phyloP scores from a whole-genome alignment of 2,329 filamentous ascomycete genomes.

The Talaromyces piceae region DNA sequence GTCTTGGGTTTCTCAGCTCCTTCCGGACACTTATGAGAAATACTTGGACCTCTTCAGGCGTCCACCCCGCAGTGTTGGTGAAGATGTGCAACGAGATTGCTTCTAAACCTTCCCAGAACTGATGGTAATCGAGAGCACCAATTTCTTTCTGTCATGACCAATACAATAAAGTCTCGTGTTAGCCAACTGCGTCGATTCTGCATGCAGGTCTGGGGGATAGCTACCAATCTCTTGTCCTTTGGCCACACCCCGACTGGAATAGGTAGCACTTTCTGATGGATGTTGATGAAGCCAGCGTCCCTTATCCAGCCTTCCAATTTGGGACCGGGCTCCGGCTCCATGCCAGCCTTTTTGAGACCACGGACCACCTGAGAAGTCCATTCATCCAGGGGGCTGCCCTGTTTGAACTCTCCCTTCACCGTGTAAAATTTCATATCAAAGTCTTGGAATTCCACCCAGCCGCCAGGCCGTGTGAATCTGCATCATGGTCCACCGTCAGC shows the following conservation, averaged over 20 bases:
- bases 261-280: conserved; percentile 8
- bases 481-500: neutral
- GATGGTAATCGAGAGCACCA: conserved; percentile 15
- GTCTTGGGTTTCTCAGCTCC: conserved; percentile 7
- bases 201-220: neutral
- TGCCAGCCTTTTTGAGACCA: conserved; percentile 3
- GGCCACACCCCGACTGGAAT: conserved; percentile 13
- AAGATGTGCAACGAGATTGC: conserved; percentile 8
- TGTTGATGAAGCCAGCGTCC: conserved; percentile 11
- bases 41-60: conserved; percentile 7
- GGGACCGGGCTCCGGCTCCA: conserved; percentile 11
- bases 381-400: neutral
- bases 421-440: conserved; percentile 10
- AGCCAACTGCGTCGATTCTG: neutral
- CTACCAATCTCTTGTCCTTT: conserved; percentile 10
- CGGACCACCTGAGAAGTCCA: conserved; percentile 2
- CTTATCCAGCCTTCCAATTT: conserved; percentile 11
- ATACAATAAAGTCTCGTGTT: conserved; percentile 1
- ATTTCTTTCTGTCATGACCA: conserved; percentile 18
- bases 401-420: neutral
- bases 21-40: conserved; percentile 6
- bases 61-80: conserved; percentile 5
- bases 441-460: conserved; percentile 16
- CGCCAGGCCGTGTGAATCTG: conserved; percentile 15
- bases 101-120: conserved; percentile 7